Base-by-base conservation (phyloP, 176 grass and related monocot species). In the Metroxylon sagu region DNA sequence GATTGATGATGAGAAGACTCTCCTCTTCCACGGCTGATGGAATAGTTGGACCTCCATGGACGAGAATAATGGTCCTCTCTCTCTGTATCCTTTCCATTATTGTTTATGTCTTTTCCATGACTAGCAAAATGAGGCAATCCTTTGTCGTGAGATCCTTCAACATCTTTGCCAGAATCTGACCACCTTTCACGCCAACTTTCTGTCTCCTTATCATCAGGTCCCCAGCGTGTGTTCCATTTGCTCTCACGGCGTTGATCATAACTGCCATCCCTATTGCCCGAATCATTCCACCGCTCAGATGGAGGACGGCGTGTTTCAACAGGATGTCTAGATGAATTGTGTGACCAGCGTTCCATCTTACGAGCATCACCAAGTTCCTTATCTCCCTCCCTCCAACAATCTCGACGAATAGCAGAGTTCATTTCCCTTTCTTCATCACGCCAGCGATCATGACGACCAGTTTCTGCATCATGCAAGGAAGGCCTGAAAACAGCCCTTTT, bases 371-470 rank as follows among this genome's bases (percentile, higher is more conserved):
- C 80, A 50, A 71, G 82, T 79, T 89, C 87, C 67, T 86, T 84
- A 14, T 96, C 84, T 19, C 74, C 78, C 65, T 83, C 86, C 84
- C 76, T 89, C 87, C 87, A 78, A 31, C 74, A 75, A 63, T 67
- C 78, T 61, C 87, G 89, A 65, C 88, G 76, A 68, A 67, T 76
- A 61, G 75, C 75, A 43, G 83, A 74, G 81, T 82, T 96, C 65
- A 80, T 81, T 67, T 99, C 94, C 51, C 94, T 81, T 74, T 99
- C 94, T 72, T 99, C 94, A 58, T 99, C 94, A 27, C 82, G 85
- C 94, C 94, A 99, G n/a, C 82, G 84, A 39, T 89, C 87, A 59
- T 63, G 70, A 29, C 76, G 77, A 21, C 70, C 94, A 81, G 71
- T 61, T 73, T 94, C 80, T 67, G 64, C 28, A 56, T 93, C 85